These are phyloP conservation scores for Cercospora beticola DNA, from an alignment of 2,329 filamentous ascomycete species.

Conservation along the genomic window DNA sequence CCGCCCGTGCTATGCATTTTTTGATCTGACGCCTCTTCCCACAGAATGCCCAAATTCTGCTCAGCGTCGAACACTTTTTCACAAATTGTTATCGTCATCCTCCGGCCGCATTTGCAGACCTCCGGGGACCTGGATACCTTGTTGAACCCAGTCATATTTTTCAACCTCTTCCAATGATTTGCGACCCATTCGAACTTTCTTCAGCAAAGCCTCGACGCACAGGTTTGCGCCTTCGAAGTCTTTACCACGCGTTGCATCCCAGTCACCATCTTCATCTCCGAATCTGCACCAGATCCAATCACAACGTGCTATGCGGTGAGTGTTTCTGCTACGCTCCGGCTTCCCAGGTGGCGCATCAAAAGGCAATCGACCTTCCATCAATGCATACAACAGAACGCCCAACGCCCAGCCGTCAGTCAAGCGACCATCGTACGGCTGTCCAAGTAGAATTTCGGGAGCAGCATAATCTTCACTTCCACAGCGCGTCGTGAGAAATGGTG, in stretches of 20 bases:
- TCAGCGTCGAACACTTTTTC: neutral
- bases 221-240: conserved; percentile 72
- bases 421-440: conserved; percentile 89
- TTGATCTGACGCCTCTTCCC: neutral
- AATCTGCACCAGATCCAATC: conserved; percentile 95
- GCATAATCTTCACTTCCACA: conserved; percentile 98
- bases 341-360: conserved; percentile 87
- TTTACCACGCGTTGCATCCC: conserved; percentile 68
- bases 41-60: neutral
- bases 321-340: conserved; percentile 68
- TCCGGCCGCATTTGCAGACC: conserved; percentile 56
- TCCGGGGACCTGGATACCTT: conserved; percentile 67
- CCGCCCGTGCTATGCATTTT: conserved; percentile 6
- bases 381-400: conserved; percentile 86
- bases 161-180: conserved; percentile 74
- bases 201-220: conserved; percentile 80
- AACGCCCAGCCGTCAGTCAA: conserved; percentile 93
- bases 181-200: conserved; percentile 72
- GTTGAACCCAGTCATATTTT: conserved; percentile 71
- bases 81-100: conserved; percentile 38
- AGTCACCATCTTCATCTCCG: conserved; percentile 80
- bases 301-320: conserved; percentile 89
- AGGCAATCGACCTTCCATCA: conserved; percentile 87
- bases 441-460: conserved; percentile 92
- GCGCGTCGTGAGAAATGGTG: conserved; percentile 85